phyloP scores from a whole-genome alignment of 768 basidiomycete species.

The Pleurotus pulmonarius region DNA sequence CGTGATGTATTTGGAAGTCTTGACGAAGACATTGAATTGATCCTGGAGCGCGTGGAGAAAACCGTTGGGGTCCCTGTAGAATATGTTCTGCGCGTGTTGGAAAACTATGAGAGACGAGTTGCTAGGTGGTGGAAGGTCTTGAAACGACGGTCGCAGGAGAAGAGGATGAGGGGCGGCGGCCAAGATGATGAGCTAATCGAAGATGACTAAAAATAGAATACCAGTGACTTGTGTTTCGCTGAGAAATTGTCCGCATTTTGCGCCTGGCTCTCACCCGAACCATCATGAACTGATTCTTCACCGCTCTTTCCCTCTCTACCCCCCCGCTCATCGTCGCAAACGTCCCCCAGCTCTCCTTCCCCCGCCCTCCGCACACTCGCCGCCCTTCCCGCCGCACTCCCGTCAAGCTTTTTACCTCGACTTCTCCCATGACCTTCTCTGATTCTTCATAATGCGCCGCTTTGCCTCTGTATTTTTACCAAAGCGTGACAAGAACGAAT shows the following conservation, averaged over 20 bases:
- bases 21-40: constrained; percentile 42
- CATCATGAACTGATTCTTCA: constrained; percentile 6
- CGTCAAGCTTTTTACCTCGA: constrained; percentile 1
- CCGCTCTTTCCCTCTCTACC: constrained; percentile 7
- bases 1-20: constrained; percentile 63
- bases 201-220: constrained; percentile 2
- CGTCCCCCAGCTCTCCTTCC: not conserved
- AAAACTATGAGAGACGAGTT: constrained; percentile 64
- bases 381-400: not conserved
- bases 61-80: constrained; percentile 55
- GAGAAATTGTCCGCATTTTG: constrained; percentile 1
- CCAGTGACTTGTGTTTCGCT: constrained; percentile 1
- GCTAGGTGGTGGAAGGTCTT: constrained; percentile 41
- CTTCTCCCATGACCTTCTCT: constrained; percentile 10
- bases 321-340: constrained; percentile 3
- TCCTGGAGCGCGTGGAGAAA: constrained; percentile 48
- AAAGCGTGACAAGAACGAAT: constrained; percentile 21
- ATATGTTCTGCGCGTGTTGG: constrained; percentile 53
- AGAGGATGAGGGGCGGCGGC: constrained; percentile 5
- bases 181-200: constrained; percentile 8
- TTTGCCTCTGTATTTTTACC: constrained; percentile 55
- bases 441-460: constrained; percentile 48
- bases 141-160: constrained; percentile 17
- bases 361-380: not conserved
- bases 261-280: constrained; percentile 1